Evolutionary conservation across 1,284 basidiomycete species (phyloP).

Genomic region (Sporisorium iseilematis-ciliati): DNA sequence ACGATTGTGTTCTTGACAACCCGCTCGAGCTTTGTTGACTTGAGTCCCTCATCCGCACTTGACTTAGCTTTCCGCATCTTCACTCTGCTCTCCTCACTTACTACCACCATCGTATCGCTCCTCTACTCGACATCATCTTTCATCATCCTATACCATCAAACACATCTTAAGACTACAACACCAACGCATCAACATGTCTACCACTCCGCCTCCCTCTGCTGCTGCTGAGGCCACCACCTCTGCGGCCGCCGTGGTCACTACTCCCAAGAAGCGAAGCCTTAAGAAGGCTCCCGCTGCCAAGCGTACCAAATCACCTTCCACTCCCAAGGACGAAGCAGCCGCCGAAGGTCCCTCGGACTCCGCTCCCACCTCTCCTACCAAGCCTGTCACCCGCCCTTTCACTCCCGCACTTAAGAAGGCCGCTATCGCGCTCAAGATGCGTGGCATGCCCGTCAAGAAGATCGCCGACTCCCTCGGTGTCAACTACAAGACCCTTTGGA

Average conservation of each 20-base stretch:
- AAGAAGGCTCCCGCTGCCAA: conserved; percentile 5
- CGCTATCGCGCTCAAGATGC: conserved; percentile 20
- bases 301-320: neutral
- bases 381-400: neutral
- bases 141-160: neutral
- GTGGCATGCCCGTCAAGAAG: conserved; percentile 15
- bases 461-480: conserved; percentile 10
- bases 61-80: neutral
- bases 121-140: too few relatives aligned
- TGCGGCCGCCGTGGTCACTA: conserved; percentile 1
- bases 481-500: conserved; percentile 28
- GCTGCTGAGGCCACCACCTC: neutral
- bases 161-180: neutral
- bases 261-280: conserved; percentile 11
- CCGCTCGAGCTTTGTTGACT: neutral
- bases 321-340: neutral
- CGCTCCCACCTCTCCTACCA: neutral
- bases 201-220: conserved; percentile 17
- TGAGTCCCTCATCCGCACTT: neutral
- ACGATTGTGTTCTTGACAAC: neutral
- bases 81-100: neutral
- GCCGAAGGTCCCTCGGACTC: neutral
- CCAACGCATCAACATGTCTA: conserved; percentile 8
- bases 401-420: neutral
- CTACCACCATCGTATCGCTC: neutral